phyloP scores from a whole-genome alignment of 768 basidiomycete species.

The Phylloporus rhodoxanthus region DNA sequence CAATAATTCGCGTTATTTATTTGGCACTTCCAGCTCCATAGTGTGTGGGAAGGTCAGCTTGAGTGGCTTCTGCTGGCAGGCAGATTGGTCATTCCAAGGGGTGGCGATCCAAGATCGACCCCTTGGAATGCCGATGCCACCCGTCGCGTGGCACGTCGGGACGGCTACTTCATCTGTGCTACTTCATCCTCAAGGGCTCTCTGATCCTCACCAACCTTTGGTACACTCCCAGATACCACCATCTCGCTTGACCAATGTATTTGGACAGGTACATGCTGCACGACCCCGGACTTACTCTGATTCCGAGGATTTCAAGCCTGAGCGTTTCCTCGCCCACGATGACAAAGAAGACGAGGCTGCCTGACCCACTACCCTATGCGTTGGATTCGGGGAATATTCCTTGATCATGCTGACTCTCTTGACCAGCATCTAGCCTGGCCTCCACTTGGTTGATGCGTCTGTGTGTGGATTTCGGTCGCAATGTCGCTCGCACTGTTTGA shows the following conservation, averaged over 20 bases:
- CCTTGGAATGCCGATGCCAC: too few species aligned
- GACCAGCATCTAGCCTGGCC: constrained; percentile 28
- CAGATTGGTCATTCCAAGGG: too few species aligned
- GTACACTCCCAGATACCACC: constrained; percentile 6
- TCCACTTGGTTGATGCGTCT: constrained; percentile 48
- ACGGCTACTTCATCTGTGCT: too few species aligned
- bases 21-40: too few species aligned
- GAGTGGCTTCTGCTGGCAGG: too few species aligned
- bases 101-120: too few species aligned
- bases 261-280: constrained; percentile 28
- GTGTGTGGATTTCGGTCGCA: constrained; percentile 40
- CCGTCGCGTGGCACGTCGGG: too few species aligned
- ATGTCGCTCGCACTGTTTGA: constrained; percentile 46
- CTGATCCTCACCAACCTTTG: constrained; percentile 24
- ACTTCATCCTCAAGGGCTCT: constrained; percentile 49
- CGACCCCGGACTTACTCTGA: constrained; percentile 41
- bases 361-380: constrained; percentile 55
- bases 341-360: constrained; percentile 38
- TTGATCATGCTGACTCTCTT: constrained; percentile 3
- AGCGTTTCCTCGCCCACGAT: constrained; percentile 44
- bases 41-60: too few species aligned
- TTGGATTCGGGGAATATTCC: constrained; percentile 54
- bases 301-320: constrained; percentile 54
- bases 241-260: neutral
- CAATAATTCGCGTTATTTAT: too few species aligned